Percentiles rank a stretch among this genome's conserved stretches.
These are phyloP conservation scores for Aspergillus sp. DNA, from an alignment of 2,329 filamentous ascomycete species.

Conservation along the genomic window DNA sequence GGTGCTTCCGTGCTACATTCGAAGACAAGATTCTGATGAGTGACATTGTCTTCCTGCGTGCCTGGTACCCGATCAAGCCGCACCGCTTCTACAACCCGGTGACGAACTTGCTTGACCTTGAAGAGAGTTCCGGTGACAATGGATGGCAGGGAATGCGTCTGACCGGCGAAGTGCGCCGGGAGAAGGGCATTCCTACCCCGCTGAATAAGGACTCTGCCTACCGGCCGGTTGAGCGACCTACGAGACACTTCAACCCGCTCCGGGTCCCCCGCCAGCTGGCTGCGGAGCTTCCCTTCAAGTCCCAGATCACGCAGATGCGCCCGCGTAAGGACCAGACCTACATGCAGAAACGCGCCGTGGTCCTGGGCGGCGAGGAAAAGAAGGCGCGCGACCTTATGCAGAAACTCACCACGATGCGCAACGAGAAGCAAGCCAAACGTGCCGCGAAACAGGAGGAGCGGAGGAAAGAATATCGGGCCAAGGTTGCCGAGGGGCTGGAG, in stretches of 20 bases:
- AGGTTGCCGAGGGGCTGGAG: conserved; percentile 77
- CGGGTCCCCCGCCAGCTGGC: conserved; percentile 56
- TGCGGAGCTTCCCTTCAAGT: conserved; percentile 85
- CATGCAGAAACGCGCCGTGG: conserved; percentile 92
- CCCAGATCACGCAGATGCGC: conserved; percentile 80
- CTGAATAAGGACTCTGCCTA: conserved; percentile 83
- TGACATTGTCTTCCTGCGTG: conserved; percentile 92
- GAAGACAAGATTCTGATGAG: conserved; percentile 97
- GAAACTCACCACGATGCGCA: conserved; percentile 85
- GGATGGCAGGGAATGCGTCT: conserved; percentile 89
- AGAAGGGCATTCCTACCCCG: conserved; percentile 72
- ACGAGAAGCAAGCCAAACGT: conserved; percentile 85
- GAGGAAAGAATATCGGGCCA: conserved; percentile 74
- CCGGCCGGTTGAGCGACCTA: conserved; percentile 58
- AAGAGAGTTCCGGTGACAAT: conserved; percentile 29
- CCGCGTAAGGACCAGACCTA: conserved; percentile 81
- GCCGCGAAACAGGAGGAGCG: conserved; percentile 84
- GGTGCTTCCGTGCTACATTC: conserved; percentile 94
- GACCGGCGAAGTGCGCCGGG: conserved; percentile 84
- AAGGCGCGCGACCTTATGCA: conserved; percentile 85
- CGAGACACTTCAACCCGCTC: conserved; percentile 72
- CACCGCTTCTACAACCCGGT: conserved; percentile 97
- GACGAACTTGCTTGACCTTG: conserved; percentile 76
- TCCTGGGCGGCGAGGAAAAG: conserved; percentile 81
- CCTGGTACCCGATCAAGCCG: conserved; percentile 95